These are phyloP conservation scores for Fusarium globosum DNA, from an alignment of 2,329 filamentous ascomycete species.

Conservation along the genomic window DNA sequence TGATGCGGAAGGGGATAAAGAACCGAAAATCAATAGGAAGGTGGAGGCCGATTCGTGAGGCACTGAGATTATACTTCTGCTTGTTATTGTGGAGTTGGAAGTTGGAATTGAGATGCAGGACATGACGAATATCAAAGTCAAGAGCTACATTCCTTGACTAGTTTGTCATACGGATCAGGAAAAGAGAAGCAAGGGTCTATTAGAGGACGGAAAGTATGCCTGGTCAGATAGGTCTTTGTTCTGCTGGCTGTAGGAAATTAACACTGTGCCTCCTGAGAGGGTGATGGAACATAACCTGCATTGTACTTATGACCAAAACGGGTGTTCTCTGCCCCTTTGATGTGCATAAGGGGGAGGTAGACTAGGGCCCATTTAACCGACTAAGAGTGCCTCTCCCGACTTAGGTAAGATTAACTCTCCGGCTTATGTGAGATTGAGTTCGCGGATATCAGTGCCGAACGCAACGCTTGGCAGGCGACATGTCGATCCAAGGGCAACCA, in stretches of 20 bases:
- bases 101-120: rapidly evolving
- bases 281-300: rapidly evolving
- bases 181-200: rapidly evolving
- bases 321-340: no score
- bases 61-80: no score
- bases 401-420: no score
- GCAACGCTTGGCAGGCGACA: no score
- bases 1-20: background rate
- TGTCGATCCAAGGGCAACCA: no score
- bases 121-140: rapidly evolving
- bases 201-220: rapidly evolving
- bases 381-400: no score
- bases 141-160: rapidly evolving
- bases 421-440: no score
- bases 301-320: no score
- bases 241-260: rapidly evolving
- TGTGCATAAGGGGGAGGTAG: no score
- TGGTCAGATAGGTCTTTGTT: rapidly evolving
- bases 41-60: background rate
- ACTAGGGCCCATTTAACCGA: no score
- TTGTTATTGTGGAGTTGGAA: rapidly evolving
- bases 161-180: rapidly evolving
- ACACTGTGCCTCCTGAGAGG: no score
- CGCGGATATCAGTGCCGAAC: no score
- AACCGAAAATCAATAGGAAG: rapidly evolving